phyloP scores from a whole-genome alignment of 805 yeast genomes.

The Phaffomyces antillensis region DNA sequence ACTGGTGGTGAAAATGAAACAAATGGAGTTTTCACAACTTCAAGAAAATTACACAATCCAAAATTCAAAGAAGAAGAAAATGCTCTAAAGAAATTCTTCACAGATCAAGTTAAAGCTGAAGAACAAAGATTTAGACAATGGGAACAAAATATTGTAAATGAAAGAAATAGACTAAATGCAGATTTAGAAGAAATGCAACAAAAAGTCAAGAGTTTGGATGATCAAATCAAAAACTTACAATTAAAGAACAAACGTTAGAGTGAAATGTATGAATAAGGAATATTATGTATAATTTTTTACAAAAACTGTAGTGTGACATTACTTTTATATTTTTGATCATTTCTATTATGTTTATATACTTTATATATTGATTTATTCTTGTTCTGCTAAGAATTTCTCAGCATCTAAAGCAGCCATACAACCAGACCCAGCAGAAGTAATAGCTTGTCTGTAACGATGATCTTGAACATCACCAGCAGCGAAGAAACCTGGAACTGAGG shows the following conservation, averaged over 20 bases:
- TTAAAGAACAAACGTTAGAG: conserved; percentile 37
- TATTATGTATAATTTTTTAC: neutral
- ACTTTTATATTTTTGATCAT: neutral
- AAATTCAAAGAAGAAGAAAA: conserved; percentile 95
- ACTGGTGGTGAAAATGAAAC: conserved; percentile 29
- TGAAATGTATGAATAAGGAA: neutral
- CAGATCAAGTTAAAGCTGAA: conserved; percentile 94
- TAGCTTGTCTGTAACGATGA: conserved; percentile 94
- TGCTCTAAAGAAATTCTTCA: conserved; percentile 85
- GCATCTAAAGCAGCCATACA: conserved; percentile 99
- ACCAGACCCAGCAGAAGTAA: conserved; percentile 99
- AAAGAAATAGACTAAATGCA: conserved; percentile 87
- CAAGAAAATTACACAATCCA: conserved; percentile 65
- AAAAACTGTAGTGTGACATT: no score
- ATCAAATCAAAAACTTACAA: conserved; percentile 60
- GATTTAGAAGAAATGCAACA: conserved; percentile 87
- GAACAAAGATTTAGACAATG: conserved; percentile 97
- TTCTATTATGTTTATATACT: neutral
- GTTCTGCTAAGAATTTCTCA: conserved; percentile 72
- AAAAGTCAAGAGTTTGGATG: conserved; percentile 67
- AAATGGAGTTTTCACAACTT: conserved; percentile 32
- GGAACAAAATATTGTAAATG: conserved; percentile 94
- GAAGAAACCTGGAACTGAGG: conserved; percentile 84
- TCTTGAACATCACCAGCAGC: conserved; percentile 99
- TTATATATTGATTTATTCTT: conserved; percentile 24